phyloP scores from a whole-genome alignment of 2,329 filamentous ascomycete species.

The Colletotrichum sidae region DNA sequence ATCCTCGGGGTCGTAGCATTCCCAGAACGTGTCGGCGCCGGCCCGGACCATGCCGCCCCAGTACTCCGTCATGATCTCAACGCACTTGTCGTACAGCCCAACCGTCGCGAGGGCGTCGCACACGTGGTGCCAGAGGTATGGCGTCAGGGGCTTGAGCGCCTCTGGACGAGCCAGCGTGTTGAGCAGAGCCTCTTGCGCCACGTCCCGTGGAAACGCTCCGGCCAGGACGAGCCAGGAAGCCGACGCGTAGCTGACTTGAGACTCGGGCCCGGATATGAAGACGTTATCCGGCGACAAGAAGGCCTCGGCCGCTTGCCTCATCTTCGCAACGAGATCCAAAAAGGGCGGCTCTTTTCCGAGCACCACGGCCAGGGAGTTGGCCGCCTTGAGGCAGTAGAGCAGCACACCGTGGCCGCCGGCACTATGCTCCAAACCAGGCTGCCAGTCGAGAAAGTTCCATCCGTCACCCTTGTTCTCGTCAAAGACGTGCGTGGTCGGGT shows the following conservation, averaged over 20 bases:
- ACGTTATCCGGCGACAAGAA: constrained; percentile 40
- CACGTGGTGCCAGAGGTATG: constrained; percentile 47
- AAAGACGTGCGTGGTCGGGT: constrained; percentile 40
- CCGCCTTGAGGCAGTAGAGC: constrained; percentile 44
- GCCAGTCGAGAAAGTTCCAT: constrained; percentile 50
- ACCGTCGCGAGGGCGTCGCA: constrained; percentile 44
- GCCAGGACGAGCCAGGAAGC: constrained; percentile 47
- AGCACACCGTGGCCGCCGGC: constrained; percentile 47
- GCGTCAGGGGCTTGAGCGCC: constrained; percentile 45
- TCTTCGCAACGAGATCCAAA: constrained; percentile 37
- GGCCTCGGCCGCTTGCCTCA: constrained; percentile 39
- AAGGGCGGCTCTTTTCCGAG: constrained; percentile 41
- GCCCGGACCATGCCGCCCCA: constrained; percentile 48
- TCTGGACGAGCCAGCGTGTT: constrained; percentile 41
- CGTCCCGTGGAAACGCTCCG: constrained; percentile 39
- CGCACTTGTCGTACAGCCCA: constrained; percentile 42
- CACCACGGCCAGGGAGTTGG: constrained; percentile 43
- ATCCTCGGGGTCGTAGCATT: constrained; percentile 45
- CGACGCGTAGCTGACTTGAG: constrained; percentile 45
- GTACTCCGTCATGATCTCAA: constrained; percentile 46
- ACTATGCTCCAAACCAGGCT: constrained; percentile 42
- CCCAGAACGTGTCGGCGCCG: constrained; percentile 49
- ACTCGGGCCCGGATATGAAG: constrained; percentile 43
- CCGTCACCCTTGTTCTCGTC: constrained; percentile 32
- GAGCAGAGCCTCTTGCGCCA: constrained; percentile 39